phyloP scores from a whole-genome alignment of 1,284 basidiomycete species.

The Gomphus sp. region DNA sequence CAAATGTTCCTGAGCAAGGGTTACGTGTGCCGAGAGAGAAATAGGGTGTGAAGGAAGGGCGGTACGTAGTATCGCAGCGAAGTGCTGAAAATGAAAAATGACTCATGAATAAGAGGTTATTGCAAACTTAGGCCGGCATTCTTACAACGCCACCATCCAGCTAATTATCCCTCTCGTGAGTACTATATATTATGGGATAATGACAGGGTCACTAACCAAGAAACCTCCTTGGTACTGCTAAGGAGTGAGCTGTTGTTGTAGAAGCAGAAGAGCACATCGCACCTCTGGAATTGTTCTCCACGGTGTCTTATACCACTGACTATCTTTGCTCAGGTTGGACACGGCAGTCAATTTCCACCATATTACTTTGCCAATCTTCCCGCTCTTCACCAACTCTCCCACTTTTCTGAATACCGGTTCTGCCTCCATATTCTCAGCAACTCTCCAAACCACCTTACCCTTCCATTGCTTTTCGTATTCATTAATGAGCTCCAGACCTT shows the following conservation, averaged over 20 bases:
- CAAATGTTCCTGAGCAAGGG: conserved; percentile 60
- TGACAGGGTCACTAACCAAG: conserved; percentile 35
- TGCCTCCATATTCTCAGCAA: conserved; percentile 79
- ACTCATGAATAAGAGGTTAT: conserved; percentile 1
- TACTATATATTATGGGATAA: neutral
- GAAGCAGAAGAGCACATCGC: conserved; percentile 19
- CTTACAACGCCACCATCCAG: conserved; percentile 66
- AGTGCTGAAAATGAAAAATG: conserved; percentile 36
- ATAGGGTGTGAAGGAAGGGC: conserved; percentile 43
- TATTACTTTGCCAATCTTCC: conserved; percentile 55
- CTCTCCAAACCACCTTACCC: conserved; percentile 67
- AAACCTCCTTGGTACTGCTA: conserved; percentile 75
- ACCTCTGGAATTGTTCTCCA: conserved; percentile 80
- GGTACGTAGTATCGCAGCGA: conserved; percentile 48
- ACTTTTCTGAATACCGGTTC: conserved; percentile 54
- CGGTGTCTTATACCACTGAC: conserved; percentile 71
- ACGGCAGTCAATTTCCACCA: conserved; percentile 52
- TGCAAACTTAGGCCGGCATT: conserved; percentile 13
- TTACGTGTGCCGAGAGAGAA: conserved; percentile 54
- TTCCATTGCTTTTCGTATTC: conserved; percentile 58
- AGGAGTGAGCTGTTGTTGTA: neutral
- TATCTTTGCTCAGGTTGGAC: conserved; percentile 48
- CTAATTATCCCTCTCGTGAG: conserved; percentile 19
- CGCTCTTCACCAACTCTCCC: conserved; percentile 40
- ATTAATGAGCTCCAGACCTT: conserved; percentile 54